These are phyloP conservation scores for Syzygium jambos DNA, from an alignment of 345 rosid species.

Conservation along the genomic window DNA sequence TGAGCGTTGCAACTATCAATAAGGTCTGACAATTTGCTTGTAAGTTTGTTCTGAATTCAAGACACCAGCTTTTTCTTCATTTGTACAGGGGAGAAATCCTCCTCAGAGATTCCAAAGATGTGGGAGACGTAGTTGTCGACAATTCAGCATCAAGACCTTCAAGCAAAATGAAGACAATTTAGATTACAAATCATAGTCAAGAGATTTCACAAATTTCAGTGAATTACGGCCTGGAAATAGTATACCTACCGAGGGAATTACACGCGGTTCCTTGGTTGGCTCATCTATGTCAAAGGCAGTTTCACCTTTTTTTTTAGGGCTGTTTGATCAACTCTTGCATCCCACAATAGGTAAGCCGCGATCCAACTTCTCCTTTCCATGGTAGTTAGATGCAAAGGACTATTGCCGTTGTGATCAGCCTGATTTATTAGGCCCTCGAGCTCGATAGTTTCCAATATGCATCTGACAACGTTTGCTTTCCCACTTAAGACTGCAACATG, in stretches of 20 bases:
- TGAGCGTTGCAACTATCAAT: not conserved
- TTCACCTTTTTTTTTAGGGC: not conserved
- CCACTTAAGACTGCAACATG: conserved; percentile 1
- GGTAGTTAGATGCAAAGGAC: not conserved
- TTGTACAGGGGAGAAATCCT: not conserved
- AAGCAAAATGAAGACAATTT: not conserved
- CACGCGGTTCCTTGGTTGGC: not conserved
- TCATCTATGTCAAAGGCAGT: not conserved
- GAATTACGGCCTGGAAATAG: not conserved
- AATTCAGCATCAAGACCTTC: not conserved
- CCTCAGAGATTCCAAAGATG: not conserved
- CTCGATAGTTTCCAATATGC: not conserved
- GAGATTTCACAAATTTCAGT: not conserved
- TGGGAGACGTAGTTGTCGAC: not conserved
- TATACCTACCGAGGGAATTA: not conserved
- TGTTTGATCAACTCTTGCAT: not conserved
- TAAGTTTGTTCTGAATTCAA: not conserved
- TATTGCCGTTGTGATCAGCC: not conserved
- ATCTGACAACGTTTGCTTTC: not conserved
- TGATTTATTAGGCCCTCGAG: not conserved
- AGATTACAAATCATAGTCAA: not conserved
- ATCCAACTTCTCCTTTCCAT: not conserved
- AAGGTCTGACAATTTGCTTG: not conserved
- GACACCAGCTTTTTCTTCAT: not conserved
- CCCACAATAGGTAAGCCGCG: not conserved